Conservation (phyloP, 257 asterid genomes). For the Linaria vulgaris region DNA sequence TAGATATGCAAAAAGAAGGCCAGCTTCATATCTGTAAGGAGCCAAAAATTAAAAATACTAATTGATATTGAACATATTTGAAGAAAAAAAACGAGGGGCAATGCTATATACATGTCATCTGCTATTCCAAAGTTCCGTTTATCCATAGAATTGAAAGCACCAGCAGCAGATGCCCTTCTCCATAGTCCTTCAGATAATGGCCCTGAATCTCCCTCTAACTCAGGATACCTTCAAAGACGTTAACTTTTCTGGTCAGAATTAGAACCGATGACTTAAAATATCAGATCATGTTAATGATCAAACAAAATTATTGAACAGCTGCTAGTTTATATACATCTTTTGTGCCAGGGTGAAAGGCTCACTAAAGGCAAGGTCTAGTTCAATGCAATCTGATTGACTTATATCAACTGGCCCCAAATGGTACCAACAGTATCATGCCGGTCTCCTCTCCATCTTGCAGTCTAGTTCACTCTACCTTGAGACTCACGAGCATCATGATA, state of each 20-base stretch:
- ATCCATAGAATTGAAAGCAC: constrained; percentile 74
- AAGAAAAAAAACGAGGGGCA: constrained; percentile 6
- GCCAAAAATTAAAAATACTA: constrained; percentile 11
- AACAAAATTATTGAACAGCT: background rate
- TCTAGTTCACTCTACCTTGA: too few relatives aligned
- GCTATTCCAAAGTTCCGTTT: constrained; percentile 88
- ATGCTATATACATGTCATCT: constrained; percentile 72
- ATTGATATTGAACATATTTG: constrained; percentile 5
- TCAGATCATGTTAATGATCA: background rate
- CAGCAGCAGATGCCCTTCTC: constrained; percentile 83
- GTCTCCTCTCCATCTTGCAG: too few relatives aligned
- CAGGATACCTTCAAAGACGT: constrained; percentile 57
- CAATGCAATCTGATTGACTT: too few relatives aligned
- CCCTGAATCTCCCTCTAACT: constrained; percentile 50
- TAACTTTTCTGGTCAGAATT: constrained; percentile 22
- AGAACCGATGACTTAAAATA: constrained; percentile 3
- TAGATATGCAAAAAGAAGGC: constrained; percentile 74
- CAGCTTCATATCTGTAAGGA: constrained; percentile 84
- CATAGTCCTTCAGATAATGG: constrained; percentile 71
- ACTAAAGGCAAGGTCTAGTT: too few relatives aligned
- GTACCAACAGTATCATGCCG: too few relatives aligned
- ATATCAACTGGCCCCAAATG: too few relatives aligned
- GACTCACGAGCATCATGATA: background rate
- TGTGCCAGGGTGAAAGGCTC: too few relatives aligned
- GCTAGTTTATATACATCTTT: too few relatives aligned